Evolutionary conservation across 169 alveolate species (phyloP), one percentile per base, ranked within the genome.

Genomic region (Plasmodium gaboni): DNA sequence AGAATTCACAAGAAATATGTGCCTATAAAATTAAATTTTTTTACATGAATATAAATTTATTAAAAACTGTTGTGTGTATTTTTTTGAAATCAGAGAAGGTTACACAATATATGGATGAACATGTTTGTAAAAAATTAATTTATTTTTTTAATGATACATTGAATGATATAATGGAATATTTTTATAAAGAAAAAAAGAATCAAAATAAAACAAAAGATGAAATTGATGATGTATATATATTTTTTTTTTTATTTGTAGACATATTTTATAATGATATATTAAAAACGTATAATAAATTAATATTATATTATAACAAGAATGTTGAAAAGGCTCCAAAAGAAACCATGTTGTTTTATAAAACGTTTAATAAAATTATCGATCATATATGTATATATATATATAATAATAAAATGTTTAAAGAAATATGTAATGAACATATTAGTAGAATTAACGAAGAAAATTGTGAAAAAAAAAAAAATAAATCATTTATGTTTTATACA

Each of bases 311-410:
- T 46, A 86, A 71, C 42, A 87, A 70, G 24, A 57, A 86, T n/a
- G 55, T 86, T 9, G 87, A 86, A 60, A 38, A 22, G 5, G 8
- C 74, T 26, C 87, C 92, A 9, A 86, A 86, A 60, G 71, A 71
- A 59, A 71, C 92, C 6, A 86, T 64, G 87, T 38, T 71, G 32
- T 86, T 86, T 86, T 86, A 70, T 38, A 71, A 60, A 55, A 46
- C 76, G 19, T 86, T 86, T 51, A 86, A 86, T 67, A 86, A 86
- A 26, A 50, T 86, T 0, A 86, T 86, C 1, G 92, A 86, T 63
- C 92, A 70, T 22, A 19, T 86, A 2, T 69, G 70, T 53, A 59
- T 59, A 26, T 86, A 46, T 59, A 19, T 86, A 46, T 87, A 86
- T 46, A 86, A 86, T 86, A 71, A 70, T 44, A 60, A 61, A 10